Percentiles rank a stretch among this genome's conserved stretches.
phyloP scores from a whole-genome alignment of 2,329 filamentous ascomycete species.

The Trichoderma endophyticum region DNA sequence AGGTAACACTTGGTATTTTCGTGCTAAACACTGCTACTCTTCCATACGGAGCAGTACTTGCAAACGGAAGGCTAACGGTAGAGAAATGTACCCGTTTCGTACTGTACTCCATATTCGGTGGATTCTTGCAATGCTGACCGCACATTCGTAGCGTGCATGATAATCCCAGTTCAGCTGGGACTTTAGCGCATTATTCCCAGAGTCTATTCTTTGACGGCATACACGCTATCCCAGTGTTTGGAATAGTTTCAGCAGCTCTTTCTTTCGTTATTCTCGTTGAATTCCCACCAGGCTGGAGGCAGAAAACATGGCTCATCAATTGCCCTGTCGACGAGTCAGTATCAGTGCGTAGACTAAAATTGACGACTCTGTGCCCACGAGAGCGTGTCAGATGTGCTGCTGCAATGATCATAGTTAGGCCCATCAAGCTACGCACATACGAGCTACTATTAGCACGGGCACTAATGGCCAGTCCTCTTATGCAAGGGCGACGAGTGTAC shows the following conservation, averaged over 20 bases:
- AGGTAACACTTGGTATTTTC: background rate
- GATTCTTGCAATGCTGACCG: constrained; percentile 17
- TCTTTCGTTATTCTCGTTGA: background rate
- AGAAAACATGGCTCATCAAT: background rate
- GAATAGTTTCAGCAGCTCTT: background rate
- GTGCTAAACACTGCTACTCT: background rate
- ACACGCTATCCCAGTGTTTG: background rate
- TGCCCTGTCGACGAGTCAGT: background rate
- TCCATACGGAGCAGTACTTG: background rate
- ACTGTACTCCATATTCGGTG: background rate
- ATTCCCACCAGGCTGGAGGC: background rate
- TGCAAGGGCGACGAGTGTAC: constrained; percentile 4
- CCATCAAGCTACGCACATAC: constrained; percentile 3
- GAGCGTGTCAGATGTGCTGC: background rate
- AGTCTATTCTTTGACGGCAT: constrained; percentile 1
- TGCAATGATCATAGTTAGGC: background rate
- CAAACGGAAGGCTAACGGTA: constrained; percentile 7
- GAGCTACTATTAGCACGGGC: background rate
- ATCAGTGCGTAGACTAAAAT: background rate
- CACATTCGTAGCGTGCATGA: constrained; percentile 18
- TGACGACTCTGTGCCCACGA: background rate
- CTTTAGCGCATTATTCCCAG: constrained; percentile 15
- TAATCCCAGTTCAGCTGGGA: constrained; percentile 14
- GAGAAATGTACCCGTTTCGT: background rate
- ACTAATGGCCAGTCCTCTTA: background rate